Percentiles rank a stretch among this genome's conserved stretches.
phyloP scores from a whole-genome alignment of 306 rosid species.

The Castanopsis chinensis region DNA sequence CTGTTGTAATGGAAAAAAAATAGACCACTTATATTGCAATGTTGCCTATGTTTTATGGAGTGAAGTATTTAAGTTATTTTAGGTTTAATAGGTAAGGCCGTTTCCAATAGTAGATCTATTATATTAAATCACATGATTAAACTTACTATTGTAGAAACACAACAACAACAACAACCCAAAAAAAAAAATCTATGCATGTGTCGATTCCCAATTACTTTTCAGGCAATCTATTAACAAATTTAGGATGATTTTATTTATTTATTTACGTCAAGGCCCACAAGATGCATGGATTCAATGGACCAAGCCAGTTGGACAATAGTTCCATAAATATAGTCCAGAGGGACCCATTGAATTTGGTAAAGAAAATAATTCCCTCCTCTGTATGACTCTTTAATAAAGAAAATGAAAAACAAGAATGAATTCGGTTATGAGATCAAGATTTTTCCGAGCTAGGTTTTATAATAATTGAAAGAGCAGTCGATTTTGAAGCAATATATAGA shows the following conservation, averaged over 20 bases:
- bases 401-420: not conserved
- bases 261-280: not conserved
- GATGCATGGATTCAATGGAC: slow-evolving; percentile 1
- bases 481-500: not conserved
- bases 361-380: not conserved
- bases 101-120: too few species aligned
- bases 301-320: not conserved
- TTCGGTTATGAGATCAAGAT: not conserved
- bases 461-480: not conserved
- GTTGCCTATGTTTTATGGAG: too few species aligned
- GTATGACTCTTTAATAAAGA: not conserved
- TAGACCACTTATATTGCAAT: too few species aligned
- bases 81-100: too few species aligned
- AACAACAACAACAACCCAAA: too few species aligned
- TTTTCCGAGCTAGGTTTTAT: not conserved
- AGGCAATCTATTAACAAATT: not conserved
- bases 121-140: too few species aligned
- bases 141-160: too few species aligned
- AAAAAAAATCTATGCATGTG: not conserved
- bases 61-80: too few species aligned
- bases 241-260: not conserved
- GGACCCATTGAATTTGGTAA: not conserved
- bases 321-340: not conserved
- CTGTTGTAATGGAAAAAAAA: too few species aligned
- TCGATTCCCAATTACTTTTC: not conserved